Evolutionary conservation across 345 rosid species (phyloP), one percentile per base, ranked within the genome.

Genomic region (Eucalyptus viminalis): DNA sequence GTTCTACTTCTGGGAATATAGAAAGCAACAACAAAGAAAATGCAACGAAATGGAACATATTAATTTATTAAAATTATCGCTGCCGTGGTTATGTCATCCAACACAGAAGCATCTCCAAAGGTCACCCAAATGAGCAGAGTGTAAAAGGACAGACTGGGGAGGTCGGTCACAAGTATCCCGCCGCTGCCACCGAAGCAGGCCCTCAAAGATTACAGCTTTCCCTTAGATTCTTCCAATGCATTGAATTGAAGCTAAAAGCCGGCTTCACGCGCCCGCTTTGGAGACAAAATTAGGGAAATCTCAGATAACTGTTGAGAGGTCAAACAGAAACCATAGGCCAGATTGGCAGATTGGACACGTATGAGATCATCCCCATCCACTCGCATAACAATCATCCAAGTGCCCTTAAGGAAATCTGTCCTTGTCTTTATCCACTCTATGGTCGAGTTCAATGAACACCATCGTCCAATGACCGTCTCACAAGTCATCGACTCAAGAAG

Each of bases 161-260:
- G 87, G 87, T 58, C 15, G 91, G 81, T 92, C 93, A 92, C 90
- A 92, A 87, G 91, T 81, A 56, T 86, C 80, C 60, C 51, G 90
- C 91, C 50, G 88, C 88, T 89, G 92, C 92, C 91, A 92, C 88
- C 92, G 12, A 86, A 87, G 91, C 89, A 89, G 24, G 53, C 24
- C 67, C 88, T 25, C 43, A 8, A 17, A 51, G 54, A 27, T 49
- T 22, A 47, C 89, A 69, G 89, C 89, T 58, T 53, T 50, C 31
- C 47, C 43, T 76, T 21, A 40, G 85, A 76, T 76, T 40, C 47
- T 76, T 76, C 85, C 85, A 76, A 76, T 76, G 85, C 47, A 76
- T 76, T 76, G 83, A 22, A 37, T 72, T 21, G 83, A 37, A 76
- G 24, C 85, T 76, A 76, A 40, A 40, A 14, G 85, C 47, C 85